phyloP scores from a whole-genome alignment of 208 protist species.

The Herpetomonas tarakana region DNA sequence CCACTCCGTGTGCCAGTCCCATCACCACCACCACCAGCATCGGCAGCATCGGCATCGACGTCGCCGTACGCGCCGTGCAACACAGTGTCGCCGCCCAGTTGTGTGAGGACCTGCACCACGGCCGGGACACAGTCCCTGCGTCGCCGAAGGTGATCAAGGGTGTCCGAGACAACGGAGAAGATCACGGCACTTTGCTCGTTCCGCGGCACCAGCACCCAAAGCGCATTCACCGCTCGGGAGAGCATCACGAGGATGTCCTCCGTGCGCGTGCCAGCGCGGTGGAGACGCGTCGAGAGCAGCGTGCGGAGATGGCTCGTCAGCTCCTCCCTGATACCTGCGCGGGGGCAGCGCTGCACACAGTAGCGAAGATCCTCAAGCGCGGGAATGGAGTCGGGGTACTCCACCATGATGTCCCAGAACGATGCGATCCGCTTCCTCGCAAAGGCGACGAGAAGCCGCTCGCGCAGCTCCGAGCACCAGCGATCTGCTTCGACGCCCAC shows the following conservation, averaged over 20 bases:
- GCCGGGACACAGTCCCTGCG: conserved; percentile 77
- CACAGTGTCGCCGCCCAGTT: conserved; percentile 43
- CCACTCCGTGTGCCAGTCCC: neutral
- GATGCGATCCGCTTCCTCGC: conserved; percentile 50
- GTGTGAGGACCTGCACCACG: conserved; percentile 76
- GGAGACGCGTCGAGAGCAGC: conserved; percentile 72
- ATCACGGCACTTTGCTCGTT: conserved; percentile 78
- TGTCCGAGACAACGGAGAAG: conserved; percentile 71
- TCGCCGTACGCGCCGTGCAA: conserved; percentile 8
- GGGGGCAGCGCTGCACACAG: conserved; percentile 52
- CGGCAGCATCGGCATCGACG: neutral
- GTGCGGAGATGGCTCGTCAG: conserved; percentile 49
- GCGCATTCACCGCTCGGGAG: conserved; percentile 70
- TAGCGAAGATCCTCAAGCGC: conserved; percentile 74
- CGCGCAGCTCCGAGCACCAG: conserved; percentile 68
- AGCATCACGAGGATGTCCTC: conserved; percentile 86
- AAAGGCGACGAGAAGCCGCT: conserved; percentile 49
- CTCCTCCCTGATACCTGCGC: conserved; percentile 50
- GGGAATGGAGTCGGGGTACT: conserved; percentile 79
- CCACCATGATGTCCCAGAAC: conserved; percentile 86
- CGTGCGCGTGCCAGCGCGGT: conserved; percentile 80
- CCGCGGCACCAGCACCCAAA: conserved; percentile 67
- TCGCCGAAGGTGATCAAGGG: conserved; percentile 70
- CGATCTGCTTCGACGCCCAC: conserved; percentile 41
- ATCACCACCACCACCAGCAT: conserved; percentile 9